Evolutionary conservation across 2,329 filamentous ascomycete species (phyloP), one percentile per base, ranked within the genome.

Genomic region (Scleromitrula shiraiana): DNA sequence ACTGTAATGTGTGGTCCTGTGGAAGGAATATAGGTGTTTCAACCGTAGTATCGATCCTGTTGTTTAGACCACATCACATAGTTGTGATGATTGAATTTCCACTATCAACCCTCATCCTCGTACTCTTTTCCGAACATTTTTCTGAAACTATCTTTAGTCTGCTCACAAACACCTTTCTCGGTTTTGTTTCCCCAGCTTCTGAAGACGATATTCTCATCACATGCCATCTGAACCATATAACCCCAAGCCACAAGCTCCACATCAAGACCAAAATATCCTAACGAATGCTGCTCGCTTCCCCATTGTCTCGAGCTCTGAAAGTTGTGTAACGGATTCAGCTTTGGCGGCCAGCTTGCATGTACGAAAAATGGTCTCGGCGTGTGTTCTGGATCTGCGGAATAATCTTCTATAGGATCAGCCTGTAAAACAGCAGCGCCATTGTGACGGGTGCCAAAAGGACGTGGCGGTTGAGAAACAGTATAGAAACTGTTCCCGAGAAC

Each of bases 401-500:
- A 41, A 26, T 50, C 50, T 26, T 43, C 41, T 0, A 36, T 23
- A 4, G 51, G 53, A 33, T 53, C 41, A 7, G 40, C 42, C 51
- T 58, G 56, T 8, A 57, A 14, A 2, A 53, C 37, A 4, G 53
- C 54, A 10, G 48, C 47, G 2, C 51, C 53, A 24, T 50, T 43
- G 1, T n/a, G 22, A 1, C 27, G 36, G 2, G 15, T 19, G 2
- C 56, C 56, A 1, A 55, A 36, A 2, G 53, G 38, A 15, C 23
- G 27, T 14, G 56, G 50, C 15, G 17, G n/a, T 23, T 47, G 36
- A 2, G 39, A 19, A 0, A 58, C 49, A 5, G 50, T 56, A 53
- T 72, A 70, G 54, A 67, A 71, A 2, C 65, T 55, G 5, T 67
- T 61, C 4, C 60, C 56, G 2, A 71, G 57, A 9, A 62, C 68